Conservation (phyloP, 805 yeast species). For the Candida vartiovaarae region DNA sequence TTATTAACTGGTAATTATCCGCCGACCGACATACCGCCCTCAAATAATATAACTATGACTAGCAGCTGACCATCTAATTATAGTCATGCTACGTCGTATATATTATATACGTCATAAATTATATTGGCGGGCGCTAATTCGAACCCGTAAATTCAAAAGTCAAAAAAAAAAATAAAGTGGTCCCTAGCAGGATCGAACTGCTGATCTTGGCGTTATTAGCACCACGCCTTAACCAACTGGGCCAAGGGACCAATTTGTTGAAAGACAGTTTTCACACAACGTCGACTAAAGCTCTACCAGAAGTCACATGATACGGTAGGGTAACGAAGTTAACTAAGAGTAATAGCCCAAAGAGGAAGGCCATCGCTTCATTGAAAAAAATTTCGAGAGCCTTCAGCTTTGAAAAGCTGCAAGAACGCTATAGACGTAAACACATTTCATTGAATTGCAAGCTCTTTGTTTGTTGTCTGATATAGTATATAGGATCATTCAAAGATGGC, state of each 20-base stretch:
- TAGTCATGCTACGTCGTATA: too few relatives aligned
- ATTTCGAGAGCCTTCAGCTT: neutral
- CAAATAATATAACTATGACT: too few relatives aligned
- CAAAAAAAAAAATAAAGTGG: slow-evolving; percentile 31
- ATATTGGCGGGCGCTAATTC: neutral
- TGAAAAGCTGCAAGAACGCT: neutral
- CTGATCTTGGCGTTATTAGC: slow-evolving; percentile 58
- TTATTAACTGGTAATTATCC: too few relatives aligned
- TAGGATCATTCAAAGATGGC: neutral
- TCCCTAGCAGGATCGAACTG: slow-evolving; percentile 88
- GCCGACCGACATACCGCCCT: too few relatives aligned
- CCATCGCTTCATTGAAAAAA: neutral
- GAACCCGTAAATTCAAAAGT: neutral
- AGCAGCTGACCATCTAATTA: too few relatives aligned
- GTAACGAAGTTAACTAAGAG: neutral
- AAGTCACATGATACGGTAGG: neutral
- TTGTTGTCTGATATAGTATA: too few relatives aligned
- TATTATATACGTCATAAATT: too few relatives aligned
- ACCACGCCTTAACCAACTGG: slow-evolving; percentile 57
- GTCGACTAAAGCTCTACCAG: too few relatives aligned
- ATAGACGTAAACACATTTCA: neutral
- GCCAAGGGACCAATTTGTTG: slow-evolving; percentile 41
- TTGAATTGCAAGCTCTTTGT: neutral
- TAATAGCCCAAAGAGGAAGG: neutral
- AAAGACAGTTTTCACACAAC: neutral